Evolutionary conservation across 2,329 filamentous ascomycete species (phyloP), one percentile per base, ranked within the genome.

Genomic region (Nothophoma quercina): DNA sequence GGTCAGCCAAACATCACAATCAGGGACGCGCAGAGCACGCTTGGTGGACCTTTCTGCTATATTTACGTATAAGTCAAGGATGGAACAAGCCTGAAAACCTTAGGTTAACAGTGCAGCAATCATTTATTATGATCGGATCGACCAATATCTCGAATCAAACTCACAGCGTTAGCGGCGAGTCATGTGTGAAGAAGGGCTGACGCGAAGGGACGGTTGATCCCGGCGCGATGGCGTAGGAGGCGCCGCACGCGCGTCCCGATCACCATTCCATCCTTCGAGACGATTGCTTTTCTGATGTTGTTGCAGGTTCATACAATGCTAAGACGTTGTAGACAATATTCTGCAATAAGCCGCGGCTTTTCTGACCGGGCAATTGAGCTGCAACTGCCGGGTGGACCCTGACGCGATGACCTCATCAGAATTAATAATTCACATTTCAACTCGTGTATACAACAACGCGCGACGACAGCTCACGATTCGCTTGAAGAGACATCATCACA

Each of bases 1-100:
- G 56, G 53, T 2, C 0, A 21, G 1, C 34, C 43, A 7, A 61
- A 59, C 10, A 64, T 73, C 19, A 67, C 63, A 5, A 72, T 79
- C 44, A 55, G 58, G 2, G 71, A 77, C 39, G 50, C 75, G 18
- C 70, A 77, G 65, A 77, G 71, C 34, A 78, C 77, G 0, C 63
- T 74, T 3, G 71, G 49, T n/a, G 77, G 76, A 1, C 75, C 72
- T 7, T 78, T 79, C 49, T 79, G 77, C 58, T 79, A 79, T 45
- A 62, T 76, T 4, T 78, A 79, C 56, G 51, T 62, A 13, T 64
- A 50, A 33, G 15, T 22, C 13, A n/a, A 18, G 22, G 10, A 19
- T 4, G 38, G 23, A 15, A 12, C 12, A 35, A 21, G 33, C 13
- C n/a, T n/a, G n/a, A n/a, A n/a, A n/a, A n/a, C n/a, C n/a, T n/a